Evolutionary conservation across 805 yeast genomes (phyloP).

Genomic region (Tetrapisispora namnaoensis): DNA sequence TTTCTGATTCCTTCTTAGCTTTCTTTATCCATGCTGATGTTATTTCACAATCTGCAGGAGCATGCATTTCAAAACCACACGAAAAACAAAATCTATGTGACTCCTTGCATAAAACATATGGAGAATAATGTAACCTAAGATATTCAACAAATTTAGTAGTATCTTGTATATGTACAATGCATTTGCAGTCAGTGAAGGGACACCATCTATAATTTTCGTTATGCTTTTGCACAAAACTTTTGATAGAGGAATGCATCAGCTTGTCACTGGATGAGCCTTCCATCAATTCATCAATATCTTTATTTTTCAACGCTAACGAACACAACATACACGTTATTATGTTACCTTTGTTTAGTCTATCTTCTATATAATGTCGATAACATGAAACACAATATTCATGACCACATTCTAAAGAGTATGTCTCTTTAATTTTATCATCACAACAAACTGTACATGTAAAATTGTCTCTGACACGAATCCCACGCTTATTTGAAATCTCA

Average conservation of each 20-base stretch:
- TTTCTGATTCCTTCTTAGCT: slow-evolving; percentile 80
- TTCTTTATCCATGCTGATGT: slow-evolving; percentile 65
- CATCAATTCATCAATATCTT: slow-evolving; percentile 35
- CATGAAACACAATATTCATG: slow-evolving; percentile 68
- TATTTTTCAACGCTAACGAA: slow-evolving; percentile 30
- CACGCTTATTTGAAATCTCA: neutral
- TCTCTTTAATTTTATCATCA: slow-evolving; percentile 35
- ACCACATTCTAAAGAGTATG: slow-evolving; percentile 52
- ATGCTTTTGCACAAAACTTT: slow-evolving; percentile 43
- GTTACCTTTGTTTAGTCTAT: slow-evolving; percentile 33
- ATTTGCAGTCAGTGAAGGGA: slow-evolving; percentile 72
- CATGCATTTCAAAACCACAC: slow-evolving; percentile 68
- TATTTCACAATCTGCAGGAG: slow-evolving; percentile 72
- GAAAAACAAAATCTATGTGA: slow-evolving; percentile 69
- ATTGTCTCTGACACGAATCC: slow-evolving; percentile 8
- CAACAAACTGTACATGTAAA: slow-evolving; percentile 66
- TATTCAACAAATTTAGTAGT: slow-evolving; percentile 21
- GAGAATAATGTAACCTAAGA: slow-evolving; percentile 32
- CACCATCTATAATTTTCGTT: slow-evolving; percentile 55
- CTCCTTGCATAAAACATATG: slow-evolving; percentile 58
- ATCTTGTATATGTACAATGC: slow-evolving; percentile 39
- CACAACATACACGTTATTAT: slow-evolving; percentile 61
- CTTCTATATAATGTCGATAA: slow-evolving; percentile 49
- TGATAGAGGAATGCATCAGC: slow-evolving; percentile 32
- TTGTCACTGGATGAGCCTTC: slow-evolving; percentile 27